Evolutionary conservation across 345 rosid species (phyloP), one percentile per base, ranked within the genome.

Genomic region (Hibiscus syriacus): DNA sequence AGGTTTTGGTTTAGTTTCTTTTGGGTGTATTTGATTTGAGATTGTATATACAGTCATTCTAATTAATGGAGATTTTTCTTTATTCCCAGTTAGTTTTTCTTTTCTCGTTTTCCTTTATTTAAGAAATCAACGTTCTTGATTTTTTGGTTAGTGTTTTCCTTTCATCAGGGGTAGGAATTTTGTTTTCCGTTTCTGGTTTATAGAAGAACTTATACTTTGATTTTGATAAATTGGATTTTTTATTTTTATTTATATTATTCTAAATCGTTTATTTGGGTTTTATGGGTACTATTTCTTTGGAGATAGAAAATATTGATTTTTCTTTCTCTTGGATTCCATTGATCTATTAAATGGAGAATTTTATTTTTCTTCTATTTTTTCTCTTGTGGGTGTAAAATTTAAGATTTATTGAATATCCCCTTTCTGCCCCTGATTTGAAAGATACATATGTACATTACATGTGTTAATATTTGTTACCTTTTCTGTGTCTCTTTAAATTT

Each of bases 401-500:
- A 20, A 22, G 17, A 12, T 38, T 57, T 13, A 20, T 36, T 12
- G 27, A 17, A 13, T 36, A 39, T 56, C 43, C 10, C 19, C 16
- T 16, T 30, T 6, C 5, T 57, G 46, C 13, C 19, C 63, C 54
- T 56, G 49, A 55, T 17, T 7, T 20, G 64, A 34, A 62, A 43
- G 74, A 70, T 57, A 27, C 66, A 48, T 74, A 13, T 73, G 6
- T 61, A 13, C 50, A 45, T 68, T 74, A 66, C 56, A 26, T 71
- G 20, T 73, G 72, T 81, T 74, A 57, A 73, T 83, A 64, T 75
- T 19, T 79, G 58, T 25, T 74, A 23, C 60, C 55, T 49, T 59
- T 59, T 36, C 60, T 46, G 13, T 55, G 60, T 69, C 73, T 73
- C 64, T 78, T 71, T 14, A 78, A 73, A 79, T 77, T 75, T 68